Evolutionary conservation across 176 grass and related monocot species (phyloP).

Genomic region (Oryza glumipatula): DNA sequence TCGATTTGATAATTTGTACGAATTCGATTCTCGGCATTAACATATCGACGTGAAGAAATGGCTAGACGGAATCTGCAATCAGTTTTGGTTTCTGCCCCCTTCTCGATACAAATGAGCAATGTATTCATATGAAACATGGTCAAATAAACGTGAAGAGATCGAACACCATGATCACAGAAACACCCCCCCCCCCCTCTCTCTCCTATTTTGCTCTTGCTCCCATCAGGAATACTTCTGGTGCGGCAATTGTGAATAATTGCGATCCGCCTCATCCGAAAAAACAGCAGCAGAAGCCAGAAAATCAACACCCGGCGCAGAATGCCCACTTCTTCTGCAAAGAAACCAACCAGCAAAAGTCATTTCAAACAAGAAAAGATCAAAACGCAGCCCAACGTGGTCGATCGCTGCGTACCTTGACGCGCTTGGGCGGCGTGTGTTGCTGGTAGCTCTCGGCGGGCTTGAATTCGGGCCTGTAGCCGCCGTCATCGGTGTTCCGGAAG

Average conservation of each 20-base stretch:
- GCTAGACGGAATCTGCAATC: neutral
- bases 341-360: neutral
- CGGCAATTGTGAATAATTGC: neutral
- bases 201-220: neutral
- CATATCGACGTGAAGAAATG: neutral
- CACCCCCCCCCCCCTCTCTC: neutral
- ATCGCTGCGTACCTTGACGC: constrained; percentile 15
- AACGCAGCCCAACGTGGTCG: neutral
- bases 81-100: neutral
- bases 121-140: neutral
- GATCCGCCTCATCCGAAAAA: neutral
- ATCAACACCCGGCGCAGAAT: constrained; percentile 43
- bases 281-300: neutral
- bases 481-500: constrained; percentile 24
- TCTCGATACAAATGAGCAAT: neutral
- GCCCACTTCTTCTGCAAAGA: constrained; percentile 47
- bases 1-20: neutral
- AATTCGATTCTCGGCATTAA: neutral
- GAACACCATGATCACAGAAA: neutral
- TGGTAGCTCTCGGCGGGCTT: constrained; percentile 9
- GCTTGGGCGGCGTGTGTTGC: constrained; percentile 35
- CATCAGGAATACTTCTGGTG: neutral
- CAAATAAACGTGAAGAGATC: neutral
- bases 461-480: constrained; percentile 14
- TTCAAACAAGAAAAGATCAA: neutral